Evolutionary conservation across 345 rosid species (phyloP).

Genomic region (Hirschfeldia incana): DNA sequence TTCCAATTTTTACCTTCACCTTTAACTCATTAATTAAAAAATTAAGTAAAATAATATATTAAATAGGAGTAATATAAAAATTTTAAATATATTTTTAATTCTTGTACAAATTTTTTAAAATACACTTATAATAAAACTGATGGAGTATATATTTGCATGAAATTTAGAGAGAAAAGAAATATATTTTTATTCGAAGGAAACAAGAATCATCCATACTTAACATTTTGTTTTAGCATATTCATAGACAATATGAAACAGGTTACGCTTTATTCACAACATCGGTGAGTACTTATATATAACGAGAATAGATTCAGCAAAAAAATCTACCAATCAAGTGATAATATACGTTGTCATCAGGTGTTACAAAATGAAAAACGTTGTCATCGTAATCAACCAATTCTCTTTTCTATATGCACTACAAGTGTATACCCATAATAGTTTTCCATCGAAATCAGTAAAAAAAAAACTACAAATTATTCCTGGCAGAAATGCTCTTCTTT

Average conservation of each 20-base stretch:
- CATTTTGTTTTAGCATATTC: neutral
- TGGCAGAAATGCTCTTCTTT: neutral
- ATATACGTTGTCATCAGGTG: no score
- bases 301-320: no score
- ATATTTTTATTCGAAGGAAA: neutral
- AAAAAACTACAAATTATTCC: no score
- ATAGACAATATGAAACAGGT: neutral
- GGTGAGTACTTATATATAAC: neutral
- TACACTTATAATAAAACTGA: no score
- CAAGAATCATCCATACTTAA: neutral
- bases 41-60: no score
- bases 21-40: no score
- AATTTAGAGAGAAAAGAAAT: neutral
- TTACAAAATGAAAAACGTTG: no score
- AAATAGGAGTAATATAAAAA: no score
- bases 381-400: neutral
- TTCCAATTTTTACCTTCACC: no score
- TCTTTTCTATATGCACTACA: neutral
- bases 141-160: neutral
- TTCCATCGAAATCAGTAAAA: neutral
- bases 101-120: no score
- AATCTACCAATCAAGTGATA: no score
- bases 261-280: neutral
- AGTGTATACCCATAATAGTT: neutral
- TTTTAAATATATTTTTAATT: no score